These are phyloP conservation scores for Sequoiadendron giganteum DNA, from an alignment of 75 land plant genomes.

Conservation along the genomic window DNA sequence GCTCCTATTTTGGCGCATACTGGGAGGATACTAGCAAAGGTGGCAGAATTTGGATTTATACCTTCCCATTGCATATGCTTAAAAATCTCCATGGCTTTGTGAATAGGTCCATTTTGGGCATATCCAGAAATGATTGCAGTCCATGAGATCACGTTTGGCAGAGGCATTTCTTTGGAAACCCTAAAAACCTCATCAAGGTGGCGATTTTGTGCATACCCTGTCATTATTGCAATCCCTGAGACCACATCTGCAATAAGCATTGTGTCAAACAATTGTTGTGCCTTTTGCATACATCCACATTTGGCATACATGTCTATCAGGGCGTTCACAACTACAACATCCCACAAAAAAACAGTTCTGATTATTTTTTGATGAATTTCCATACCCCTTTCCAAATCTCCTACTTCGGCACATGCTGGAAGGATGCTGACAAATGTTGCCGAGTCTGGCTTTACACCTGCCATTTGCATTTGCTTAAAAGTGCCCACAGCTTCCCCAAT, in stretches of 20 bases:
- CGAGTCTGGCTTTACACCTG: slow-evolving; percentile 24
- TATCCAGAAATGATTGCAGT: slow-evolving; percentile 28
- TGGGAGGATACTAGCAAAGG: slow-evolving; percentile 25
- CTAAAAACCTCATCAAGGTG: slow-evolving; percentile 13
- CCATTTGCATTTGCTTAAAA: slow-evolving; percentile 22
- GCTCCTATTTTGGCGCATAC: slow-evolving; percentile 31
- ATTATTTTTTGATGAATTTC: slow-evolving; percentile 14
- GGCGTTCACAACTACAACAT: slow-evolving; percentile 27
- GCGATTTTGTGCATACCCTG: slow-evolving; percentile 26
- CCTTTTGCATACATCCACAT: slow-evolving; percentile 18
- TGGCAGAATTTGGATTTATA: slow-evolving; percentile 19
- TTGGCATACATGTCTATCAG: slow-evolving; percentile 23
- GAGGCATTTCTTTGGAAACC: slow-evolving; percentile 25
- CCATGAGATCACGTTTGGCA: slow-evolving; percentile 29
- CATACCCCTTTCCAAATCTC: slow-evolving; percentile 17
- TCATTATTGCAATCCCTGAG: slow-evolving; percentile 31
- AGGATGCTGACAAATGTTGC: slow-evolving; percentile 22
- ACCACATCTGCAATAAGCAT: slow-evolving; percentile 10
- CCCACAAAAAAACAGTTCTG: slow-evolving; percentile 2
- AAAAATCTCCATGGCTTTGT: slow-evolving; percentile 25
- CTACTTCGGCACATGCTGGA: slow-evolving; percentile 21
- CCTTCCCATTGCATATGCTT: slow-evolving; percentile 11
- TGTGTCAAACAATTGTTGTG: slow-evolving; percentile 14
- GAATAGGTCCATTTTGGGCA: slow-evolving; percentile 20
- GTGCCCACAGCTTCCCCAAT: slow-evolving; percentile 13